Evolutionary conservation across 306 rosid species (phyloP).

Genomic region (Sicyos baderoa): DNA sequence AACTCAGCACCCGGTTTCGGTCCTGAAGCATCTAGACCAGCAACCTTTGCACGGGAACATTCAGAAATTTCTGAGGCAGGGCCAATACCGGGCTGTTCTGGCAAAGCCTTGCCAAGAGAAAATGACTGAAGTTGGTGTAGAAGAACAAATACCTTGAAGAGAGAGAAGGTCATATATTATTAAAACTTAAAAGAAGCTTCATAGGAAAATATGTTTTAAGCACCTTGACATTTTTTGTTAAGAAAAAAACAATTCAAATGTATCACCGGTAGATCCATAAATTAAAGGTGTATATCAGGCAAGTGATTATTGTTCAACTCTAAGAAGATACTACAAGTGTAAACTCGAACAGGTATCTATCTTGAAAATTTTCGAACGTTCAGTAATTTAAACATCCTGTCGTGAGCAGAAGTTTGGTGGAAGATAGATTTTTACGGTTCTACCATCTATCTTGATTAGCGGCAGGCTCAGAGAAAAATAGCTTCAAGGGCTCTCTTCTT

Average conservation of each 20-base stretch:
- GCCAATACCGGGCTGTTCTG: constrained; percentile 60
- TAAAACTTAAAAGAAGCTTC: neutral
- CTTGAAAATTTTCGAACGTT: neutral
- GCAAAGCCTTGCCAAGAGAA: constrained; percentile 64
- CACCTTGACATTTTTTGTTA: neutral
- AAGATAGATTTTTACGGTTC: neutral
- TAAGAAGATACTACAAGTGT: neutral
- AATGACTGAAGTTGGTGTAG: constrained; percentile 78
- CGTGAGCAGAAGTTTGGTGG: neutral
- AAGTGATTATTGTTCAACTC: neutral
- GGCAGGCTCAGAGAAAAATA: neutral
- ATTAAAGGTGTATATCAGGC: neutral
- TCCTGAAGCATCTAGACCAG: constrained; percentile 52
- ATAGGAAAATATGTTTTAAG: neutral
- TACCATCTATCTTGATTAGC: neutral
- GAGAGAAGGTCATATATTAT: constrained; percentile 12
- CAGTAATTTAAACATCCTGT: neutral
- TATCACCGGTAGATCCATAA: neutral
- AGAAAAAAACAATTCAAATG: neutral
- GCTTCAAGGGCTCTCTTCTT: neutral
- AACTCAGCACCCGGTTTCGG: constrained; percentile 73
- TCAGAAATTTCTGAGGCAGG: constrained; percentile 44
- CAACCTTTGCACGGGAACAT: constrained; percentile 42
- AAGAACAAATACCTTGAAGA: constrained; percentile 67
- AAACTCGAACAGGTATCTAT: neutral